Evolutionary conservation across 257 asterid species (phyloP), one percentile per base, ranked within the genome.

Genomic region (Solanum chaucha): DNA sequence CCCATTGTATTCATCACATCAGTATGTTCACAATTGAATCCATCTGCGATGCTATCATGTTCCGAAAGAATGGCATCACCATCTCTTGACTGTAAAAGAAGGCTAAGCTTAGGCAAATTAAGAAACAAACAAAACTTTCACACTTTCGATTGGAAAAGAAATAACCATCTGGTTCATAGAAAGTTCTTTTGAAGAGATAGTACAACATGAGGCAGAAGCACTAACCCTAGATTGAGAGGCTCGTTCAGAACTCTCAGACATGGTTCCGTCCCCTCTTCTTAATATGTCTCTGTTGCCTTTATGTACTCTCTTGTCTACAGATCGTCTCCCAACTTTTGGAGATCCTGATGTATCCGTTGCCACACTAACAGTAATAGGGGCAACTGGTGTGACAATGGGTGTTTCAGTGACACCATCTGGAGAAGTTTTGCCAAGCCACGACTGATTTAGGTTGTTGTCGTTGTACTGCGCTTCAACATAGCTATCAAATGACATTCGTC

Each of bases 51-150:
- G 88, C 86, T 36, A 80, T 87, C 90, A 64, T 70, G 85, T 67
- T 90, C 93, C 35, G 85, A 30, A 73, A 82, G 89, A n/a, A 65
- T 58, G 86, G 88, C 24, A 46, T 72, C 89, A 82, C 86, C 87
- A 65, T 86, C 88, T 71, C 88, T 89, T 88, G 87, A 87, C 98
- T 94, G 97, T 86, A 91, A 91, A 83, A 32, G 82, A 73, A 20
- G 5, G 80, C 38, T 61, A 80, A 86, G 65, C n/a, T 40, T 59
- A 81, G 78, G 86, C 36, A 48, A 35, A 61, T 17, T 72, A 67
- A n/a, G 8, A 48, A 86, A 44, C 72, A 28, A 58, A 46, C 30
- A 12, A 81, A 71, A 38, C 32, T 26, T 67, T 17, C 78, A 65
- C 44, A 71, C 26, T 55, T 71, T 22, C 71, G 19, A 44, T 19